Base-by-base conservation (phyloP, 345 rosid species). In the Citrus glauca region DNA sequence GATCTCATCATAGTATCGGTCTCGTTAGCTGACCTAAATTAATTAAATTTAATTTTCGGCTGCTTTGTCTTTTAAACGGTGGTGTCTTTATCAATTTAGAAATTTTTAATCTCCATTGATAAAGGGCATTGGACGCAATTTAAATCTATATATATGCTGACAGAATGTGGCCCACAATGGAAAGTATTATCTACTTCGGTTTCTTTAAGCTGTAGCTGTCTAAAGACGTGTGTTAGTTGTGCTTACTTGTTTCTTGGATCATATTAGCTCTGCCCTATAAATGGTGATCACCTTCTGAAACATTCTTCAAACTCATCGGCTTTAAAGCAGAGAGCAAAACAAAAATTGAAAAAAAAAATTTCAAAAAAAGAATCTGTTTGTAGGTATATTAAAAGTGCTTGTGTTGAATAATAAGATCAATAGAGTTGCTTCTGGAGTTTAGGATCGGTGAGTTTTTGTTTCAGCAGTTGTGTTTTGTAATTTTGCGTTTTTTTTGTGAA, bases 51-150 rank as follows among this genome's bases (percentile, higher is more conserved):
- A 53, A 53, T 53, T 35, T 59, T 64, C 0, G 17, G 64, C 66
- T 69, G 53, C 48, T 53, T 33, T 80, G 73, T 60, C 73, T 70
- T 77, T 30, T 79, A 65, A 76, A 60, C 75, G 84, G 45, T 66
- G 19, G 16, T 60, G 50, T 48, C 78, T 14, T 35, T 75, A 30
- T 30, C 53, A 50, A 48, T 66, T 28, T 71, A 66, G 48, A 28
- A 53, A 45, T 11, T 24, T 40, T 8, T 57, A 30, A 35, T 72
- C 65, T 42, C 66, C 72, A 40, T 25, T 56, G 50, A 56, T 5
- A 27, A 28, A 20, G 59, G 6, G 25, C 74, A 66, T 9, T 72
- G 61, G 75, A 61, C 73, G 69, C 40, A 17, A 50, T 45, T 9
- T 53, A 16, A 16, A 17, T 53, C 1, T 53, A 53, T 53, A 53